Percentiles rank a stretch among this genome's conserved stretches.
Conservation (phyloP, 441 rosid genomes). For the Gossypium gossypioides region DNA sequence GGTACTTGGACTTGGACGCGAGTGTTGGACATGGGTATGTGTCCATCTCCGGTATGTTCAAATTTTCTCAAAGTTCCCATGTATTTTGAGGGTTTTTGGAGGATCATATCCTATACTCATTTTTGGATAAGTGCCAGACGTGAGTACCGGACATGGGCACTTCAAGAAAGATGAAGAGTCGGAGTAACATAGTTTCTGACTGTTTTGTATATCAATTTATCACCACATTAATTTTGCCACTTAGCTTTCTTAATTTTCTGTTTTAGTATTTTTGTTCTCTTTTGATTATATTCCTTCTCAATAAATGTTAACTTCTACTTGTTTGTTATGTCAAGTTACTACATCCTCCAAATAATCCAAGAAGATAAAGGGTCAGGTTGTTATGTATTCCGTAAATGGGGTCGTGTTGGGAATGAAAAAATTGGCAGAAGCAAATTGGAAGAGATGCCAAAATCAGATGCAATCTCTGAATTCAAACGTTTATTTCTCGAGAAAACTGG, state of each 20-base stretch:
- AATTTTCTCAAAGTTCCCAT: not conserved
- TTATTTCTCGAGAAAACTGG: conserved; percentile 89
- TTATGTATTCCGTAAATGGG: conserved; percentile 88
- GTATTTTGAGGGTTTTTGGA: not conserved
- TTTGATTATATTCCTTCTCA: not conserved
- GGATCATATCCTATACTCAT: not conserved
- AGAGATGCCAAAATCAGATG: conserved; percentile 66
- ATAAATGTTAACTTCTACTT: conserved; percentile 10
- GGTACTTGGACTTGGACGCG: not conserved
- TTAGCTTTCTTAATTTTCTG: not conserved
- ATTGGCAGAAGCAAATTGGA: conserved; percentile 77
- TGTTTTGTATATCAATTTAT: not conserved
- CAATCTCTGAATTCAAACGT: conserved; percentile 62
- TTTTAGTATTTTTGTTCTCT: not conserved
- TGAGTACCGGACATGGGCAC: not conserved
- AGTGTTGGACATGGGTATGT: not conserved
- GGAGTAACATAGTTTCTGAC: not conserved
- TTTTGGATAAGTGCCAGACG: not conserved
- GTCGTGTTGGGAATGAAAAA: conserved; percentile 78
- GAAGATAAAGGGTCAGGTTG: conserved; percentile 76
- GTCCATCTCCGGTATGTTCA: not conserved
- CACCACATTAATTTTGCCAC: conserved; percentile 5
- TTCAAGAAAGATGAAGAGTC: not conserved
- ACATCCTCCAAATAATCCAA: conserved; percentile 85
- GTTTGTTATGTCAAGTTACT: conserved; percentile 47